Base-by-base conservation (phyloP, 2,329 filamentous ascomycete genomes). In the Triangularia setosa region DNA sequence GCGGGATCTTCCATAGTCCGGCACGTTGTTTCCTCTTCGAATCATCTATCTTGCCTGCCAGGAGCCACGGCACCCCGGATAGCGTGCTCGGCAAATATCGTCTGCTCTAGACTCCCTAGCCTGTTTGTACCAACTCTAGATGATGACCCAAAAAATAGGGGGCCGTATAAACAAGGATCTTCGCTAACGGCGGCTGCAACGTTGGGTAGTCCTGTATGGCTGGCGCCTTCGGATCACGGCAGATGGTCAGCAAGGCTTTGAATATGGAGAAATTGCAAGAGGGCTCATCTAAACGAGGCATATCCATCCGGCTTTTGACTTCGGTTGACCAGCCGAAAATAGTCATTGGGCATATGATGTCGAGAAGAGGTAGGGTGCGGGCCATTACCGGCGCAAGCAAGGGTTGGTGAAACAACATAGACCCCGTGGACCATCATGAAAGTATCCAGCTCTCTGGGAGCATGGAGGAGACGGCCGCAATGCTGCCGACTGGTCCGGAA, bases 401-500 rank as follows among this genome's bases (percentile, higher is more conserved):
- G 23, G 35, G 35, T 35, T 30, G 61, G 44, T 68, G 67, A 68
- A 68, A 68, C 52, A 55, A 16, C 63, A 44, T 56, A 59, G 33
- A 40, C 24, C 61, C 58, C 55, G 64, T 61, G 21, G 12, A 11
- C 28, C 21, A n/a, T 44, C 23, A 30, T 21, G 23, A 56, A 52
- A 23, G 62, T 53, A 67, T 63, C 69, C 69, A 70, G 66, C 64
- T 62, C 58, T 64, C 60, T 55, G 69, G 68, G 67, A 66, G 40
- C 6, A 55, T 40, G 35, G 5, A 60, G 62, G 58, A 25, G 61
- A 54, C n/a, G 60, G 62, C 60, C 53, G 66, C 69, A 65, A 69
- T 52, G 69, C 67, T 71, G 69, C 69, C 69, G 69, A 71, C 67
- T 72, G 67, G 70, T 69, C 66, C 66, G 66, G 66, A 61, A 60